Evolutionary conservation across 257 asterid species (phyloP).

Genomic region (Scutellaria baicalensis): DNA sequence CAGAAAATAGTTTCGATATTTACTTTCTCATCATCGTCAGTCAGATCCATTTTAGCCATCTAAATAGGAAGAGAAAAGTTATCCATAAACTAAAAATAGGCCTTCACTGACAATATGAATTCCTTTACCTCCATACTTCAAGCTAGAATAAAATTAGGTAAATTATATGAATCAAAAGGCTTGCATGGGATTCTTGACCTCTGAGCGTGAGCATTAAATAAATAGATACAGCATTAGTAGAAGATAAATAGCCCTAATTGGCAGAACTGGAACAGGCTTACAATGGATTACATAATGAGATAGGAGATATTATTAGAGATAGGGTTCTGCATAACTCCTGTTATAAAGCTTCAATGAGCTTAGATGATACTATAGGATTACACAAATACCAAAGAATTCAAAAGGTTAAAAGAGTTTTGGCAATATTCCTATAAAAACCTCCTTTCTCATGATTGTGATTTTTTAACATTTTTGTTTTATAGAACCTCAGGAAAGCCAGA

Average conservation of each 20-base stretch:
- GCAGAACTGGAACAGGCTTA: background rate
- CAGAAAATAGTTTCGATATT: constrained; percentile 85
- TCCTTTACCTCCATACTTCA: constrained; percentile 1
- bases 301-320: background rate
- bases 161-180: background rate
- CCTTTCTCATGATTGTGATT: background rate
- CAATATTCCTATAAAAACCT: background rate
- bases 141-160: background rate
- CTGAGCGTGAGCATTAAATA: background rate
- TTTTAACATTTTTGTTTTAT: background rate
- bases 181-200: background rate
- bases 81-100: constrained; percentile 11
- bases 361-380: background rate
- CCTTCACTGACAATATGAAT: background rate
- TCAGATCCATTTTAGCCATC: constrained; percentile 98
- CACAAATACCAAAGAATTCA: background rate
- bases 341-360: background rate
- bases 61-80: constrained; percentile 20
- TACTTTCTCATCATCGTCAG: constrained; percentile 78
- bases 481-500: background rate
- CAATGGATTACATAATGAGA: background rate
- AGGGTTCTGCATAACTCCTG: background rate
- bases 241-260: background rate
- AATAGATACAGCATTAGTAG: background rate
- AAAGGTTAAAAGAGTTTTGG: background rate